phyloP scores from a whole-genome alignment of 1,284 basidiomycete genomes.

The Sanguinoderma infundibulare region DNA sequence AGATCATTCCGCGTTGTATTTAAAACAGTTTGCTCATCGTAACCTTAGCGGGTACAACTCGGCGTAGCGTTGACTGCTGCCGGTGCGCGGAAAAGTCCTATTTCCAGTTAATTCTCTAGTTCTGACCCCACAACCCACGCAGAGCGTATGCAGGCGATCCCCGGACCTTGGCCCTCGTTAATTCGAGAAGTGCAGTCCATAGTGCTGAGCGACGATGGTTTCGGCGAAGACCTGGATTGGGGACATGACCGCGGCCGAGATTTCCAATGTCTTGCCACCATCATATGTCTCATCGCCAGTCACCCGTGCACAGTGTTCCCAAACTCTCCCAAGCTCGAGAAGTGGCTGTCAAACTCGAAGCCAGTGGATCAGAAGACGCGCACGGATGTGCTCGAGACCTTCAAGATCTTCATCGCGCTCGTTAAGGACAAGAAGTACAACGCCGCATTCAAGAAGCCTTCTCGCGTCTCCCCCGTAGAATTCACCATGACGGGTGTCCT shows the following conservation, averaged over 20 bases:
- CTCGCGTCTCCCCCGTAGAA: slow-evolving; percentile 51
- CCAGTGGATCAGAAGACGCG: slow-evolving; percentile 37
- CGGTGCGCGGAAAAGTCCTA: slow-evolving; percentile 35
- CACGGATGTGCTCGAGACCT: slow-evolving; percentile 42
- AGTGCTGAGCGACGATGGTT: slow-evolving; percentile 45
- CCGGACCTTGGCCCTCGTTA: slow-evolving; percentile 45
- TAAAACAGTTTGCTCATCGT: not conserved
- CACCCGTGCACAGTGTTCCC: slow-evolving; percentile 39
- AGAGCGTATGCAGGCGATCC: slow-evolving; percentile 54
- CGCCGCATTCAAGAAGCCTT: slow-evolving; percentile 42
- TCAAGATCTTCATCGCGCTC: slow-evolving; percentile 46
- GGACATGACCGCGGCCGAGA: slow-evolving; percentile 50
- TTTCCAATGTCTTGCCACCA: slow-evolving; percentile 49
- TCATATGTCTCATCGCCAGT: slow-evolving; percentile 46
- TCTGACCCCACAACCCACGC: not conserved
- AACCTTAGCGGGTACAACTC: slow-evolving; percentile 48
- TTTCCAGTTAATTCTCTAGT: not conserved
- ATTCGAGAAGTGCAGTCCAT: slow-evolving; percentile 46
- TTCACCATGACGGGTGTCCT: slow-evolving; percentile 53
- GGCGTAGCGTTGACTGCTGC: slow-evolving; percentile 49
- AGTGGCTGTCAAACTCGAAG: slow-evolving; percentile 40
- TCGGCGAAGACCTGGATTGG: slow-evolving; percentile 50
- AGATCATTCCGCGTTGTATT: not conserved
- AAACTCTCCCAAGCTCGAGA: slow-evolving; percentile 41
- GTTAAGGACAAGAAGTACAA: slow-evolving; percentile 42